Base-by-base conservation (phyloP, 169 alveolate genomes). In the Plasmodium coatneyi region DNA sequence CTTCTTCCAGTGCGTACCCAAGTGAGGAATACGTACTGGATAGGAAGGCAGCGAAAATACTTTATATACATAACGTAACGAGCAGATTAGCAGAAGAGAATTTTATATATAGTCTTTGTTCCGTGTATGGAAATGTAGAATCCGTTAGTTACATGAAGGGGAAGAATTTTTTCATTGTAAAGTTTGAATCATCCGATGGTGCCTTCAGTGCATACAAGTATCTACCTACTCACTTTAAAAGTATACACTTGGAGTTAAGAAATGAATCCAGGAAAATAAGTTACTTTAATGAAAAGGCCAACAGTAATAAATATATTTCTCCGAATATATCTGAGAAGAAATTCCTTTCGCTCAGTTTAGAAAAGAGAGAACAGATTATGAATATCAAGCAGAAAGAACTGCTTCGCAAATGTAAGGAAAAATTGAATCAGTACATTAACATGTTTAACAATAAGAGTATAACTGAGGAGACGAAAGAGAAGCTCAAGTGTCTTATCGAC, bases 211-310 rank as follows among this genome's bases (percentile, higher is more conserved):
- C 90, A 0, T 89, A 79, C 54, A 89, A 89, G n/a, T 36, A 89
- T 30, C 71, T 89, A 54, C 94, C 94, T 16, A 78, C 30, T 12
- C 78, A 89, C 49, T 89, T 89, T 79, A 89, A 89, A 60, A 43
- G 79, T 60, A 41, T 80, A 25, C 87, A 89, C 16, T 54, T 66
- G 36, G 94, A 89, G 32, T 43, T 89, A 22, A 28, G 94, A 60
- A 89, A 89, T 49, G 94, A 89, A 36, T 89, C 94, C 2, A 89
- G 82, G 52, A 89, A 89, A 89, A 89, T 89, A 60, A 79, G 83
- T 60, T 89, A 78, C 46, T 89, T 56, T 89, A 89, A 80, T 80
- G 94, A 89, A 14, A 89, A 60, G 74, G 90, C 78, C 19, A 89
- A 89, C 82, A 89, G 94, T 30, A 54, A 89, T 56, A 89, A 89